phyloP scores from a whole-genome alignment of 495 filamentous ascomycete species.

The Rhypophila decipiens region DNA sequence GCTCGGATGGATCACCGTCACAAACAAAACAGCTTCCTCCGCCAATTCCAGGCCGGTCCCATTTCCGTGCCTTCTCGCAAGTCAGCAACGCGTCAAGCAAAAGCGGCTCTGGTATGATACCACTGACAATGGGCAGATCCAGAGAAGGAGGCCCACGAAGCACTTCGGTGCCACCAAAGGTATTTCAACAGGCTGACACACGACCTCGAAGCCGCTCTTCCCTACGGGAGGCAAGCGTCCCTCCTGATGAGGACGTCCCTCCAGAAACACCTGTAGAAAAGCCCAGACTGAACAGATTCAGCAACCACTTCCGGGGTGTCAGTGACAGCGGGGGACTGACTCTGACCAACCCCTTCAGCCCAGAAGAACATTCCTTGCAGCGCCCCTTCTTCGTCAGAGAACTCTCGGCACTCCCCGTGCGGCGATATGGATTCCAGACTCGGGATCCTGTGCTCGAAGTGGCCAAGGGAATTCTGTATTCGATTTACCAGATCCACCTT shows the following conservation, averaged over 20 bases:
- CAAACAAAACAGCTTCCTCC: constrained; percentile 60
- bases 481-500: constrained; percentile 71
- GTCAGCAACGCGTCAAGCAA: constrained; percentile 47
- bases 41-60: constrained; percentile 63
- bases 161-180: constrained; percentile 70
- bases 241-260: not conserved
- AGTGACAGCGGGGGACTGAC: constrained; percentile 49
- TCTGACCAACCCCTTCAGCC: constrained; percentile 58
- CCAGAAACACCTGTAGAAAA: not conserved
- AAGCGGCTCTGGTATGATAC: constrained; percentile 62
- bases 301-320: constrained; percentile 63
- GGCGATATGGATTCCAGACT: constrained; percentile 50
- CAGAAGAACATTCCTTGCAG: constrained; percentile 43
- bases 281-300: constrained; percentile 49
- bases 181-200: constrained; percentile 49
- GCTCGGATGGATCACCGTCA: constrained; percentile 30
- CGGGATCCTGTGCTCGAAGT: constrained; percentile 63
- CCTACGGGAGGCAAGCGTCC: not conserved
- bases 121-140: constrained; percentile 54
- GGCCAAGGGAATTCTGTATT: constrained; percentile 77
- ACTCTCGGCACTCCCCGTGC: constrained; percentile 75
- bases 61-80: constrained; percentile 67
- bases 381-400: constrained; percentile 56
- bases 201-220: constrained; percentile 8
- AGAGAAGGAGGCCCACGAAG: constrained; percentile 73